Base-by-base conservation (phyloP, 1,284 basidiomycete species). In the Mixia osmundae region DNA sequence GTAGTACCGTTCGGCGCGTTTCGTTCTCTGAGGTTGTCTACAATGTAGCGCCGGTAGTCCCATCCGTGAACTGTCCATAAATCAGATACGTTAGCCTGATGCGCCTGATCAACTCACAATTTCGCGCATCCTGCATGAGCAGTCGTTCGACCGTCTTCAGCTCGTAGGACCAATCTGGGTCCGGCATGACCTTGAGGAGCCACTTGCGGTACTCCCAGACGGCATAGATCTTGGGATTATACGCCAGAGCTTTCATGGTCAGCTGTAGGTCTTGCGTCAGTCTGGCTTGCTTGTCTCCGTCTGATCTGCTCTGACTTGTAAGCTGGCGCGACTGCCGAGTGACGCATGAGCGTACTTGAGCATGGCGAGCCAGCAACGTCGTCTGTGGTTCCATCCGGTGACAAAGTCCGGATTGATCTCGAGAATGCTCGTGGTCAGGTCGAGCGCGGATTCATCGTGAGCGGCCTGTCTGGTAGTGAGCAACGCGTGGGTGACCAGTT, bases 201-300 rank as follows among this genome's bases (percentile, higher is more conserved):
- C 87, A 94, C 49, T 73, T 66, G 23, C 85, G 70, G 50, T 94
- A 83, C 51, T 83, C 89, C 87, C 85, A 94, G 44, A 91, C 82
- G 72, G 77, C 82, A 54, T 94, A 94, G 10, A 87, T 73, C 53
- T 94, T 94, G 6, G 85, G 85, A 51, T 85, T 72, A 8, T 67
- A 61, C 49, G 76, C 73, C 30, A 94, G 66, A 12, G 75, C 72
- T 6, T 63, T 57, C 50, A 73, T 76, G 0, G 83, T 91, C 55
- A 83, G 64, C 2, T 65, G 60, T n/a, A 94, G 58, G 40, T 94
- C 85, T 25, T 67, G 61, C 2, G 66, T 60, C 2, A 91, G 64
- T 3, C 73, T 40, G 7, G 63, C 57, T 37, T 80, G 71, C 25
- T 71, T 62, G 35, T 72, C 65, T 33, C 68, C 61, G 0, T 68